Base-by-base conservation (phyloP, 2,329 filamentous ascomycete species). In the Rutstroemia sydowiana region DNA sequence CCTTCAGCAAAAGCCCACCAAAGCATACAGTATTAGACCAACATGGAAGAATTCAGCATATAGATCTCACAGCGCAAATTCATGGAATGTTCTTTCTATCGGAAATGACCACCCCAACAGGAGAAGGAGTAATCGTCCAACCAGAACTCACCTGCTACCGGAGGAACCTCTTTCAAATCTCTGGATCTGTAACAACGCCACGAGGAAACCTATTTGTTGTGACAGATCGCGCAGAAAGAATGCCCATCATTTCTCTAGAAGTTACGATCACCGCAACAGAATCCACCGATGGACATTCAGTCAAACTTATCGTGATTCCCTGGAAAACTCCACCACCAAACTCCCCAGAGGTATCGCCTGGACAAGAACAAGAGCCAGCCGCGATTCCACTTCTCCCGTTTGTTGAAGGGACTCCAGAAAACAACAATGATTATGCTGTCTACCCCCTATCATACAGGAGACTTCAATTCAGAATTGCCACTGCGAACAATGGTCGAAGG, bases 371-470 rank as follows among this genome's bases (percentile, higher is more conserved):
- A 65, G 92, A 97, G 66, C 92, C 92, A 5, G 81, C 87, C 0
- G 79, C 88, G 1, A 83, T 95, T 54, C 88, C 88, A 1, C 71
- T 96, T 56, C 79, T 83, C 45, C 79, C 80, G 5, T 82, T 82
- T 61, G 77, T 81, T 37, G 79, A 83, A n/a, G 59, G 48, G 16
- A 47, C 55, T 16, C 47, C 55, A 18, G 61, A 66, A 51, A 51
- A 53, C 14, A 62, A 58, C 34, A 76, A 77, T 11, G 91, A 95
- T 59, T 92, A 87, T 59, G 88, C 88, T 14, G 90, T 88, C 41
- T 95, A 95, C 62, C 91, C 91, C 4, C 91, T 97, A 57, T 88
- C 90, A 43, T 97, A 92, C 89, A 90, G 93, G 63, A 80, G 92
- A 53, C 72, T 97, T 56, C 92, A 97, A 64, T 97, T 97, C 66